Evolutionary conservation across 2,329 filamentous ascomycete genomes (phyloP).

Genomic region (Penicillium italicum): DNA sequence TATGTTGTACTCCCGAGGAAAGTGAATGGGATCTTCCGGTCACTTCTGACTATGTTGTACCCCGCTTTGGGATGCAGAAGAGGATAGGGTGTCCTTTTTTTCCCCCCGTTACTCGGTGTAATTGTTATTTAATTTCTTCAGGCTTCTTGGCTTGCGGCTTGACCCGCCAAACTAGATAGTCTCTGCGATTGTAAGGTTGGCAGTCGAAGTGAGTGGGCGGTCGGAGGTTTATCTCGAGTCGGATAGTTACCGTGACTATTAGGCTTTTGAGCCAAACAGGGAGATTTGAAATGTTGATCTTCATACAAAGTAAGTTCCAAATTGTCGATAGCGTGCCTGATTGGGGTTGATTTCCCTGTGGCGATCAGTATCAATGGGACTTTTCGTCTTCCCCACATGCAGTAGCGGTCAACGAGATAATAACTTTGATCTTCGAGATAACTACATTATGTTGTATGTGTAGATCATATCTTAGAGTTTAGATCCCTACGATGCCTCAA

Average conservation of each 20-base stretch:
- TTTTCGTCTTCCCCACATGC: conserved; percentile 2
- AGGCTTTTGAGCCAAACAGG: neutral
- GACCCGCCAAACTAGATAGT: neutral
- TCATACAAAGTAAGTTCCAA: neutral
- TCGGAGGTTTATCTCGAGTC: neutral
- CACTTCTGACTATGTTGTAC: neutral
- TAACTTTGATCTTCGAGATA: no score
- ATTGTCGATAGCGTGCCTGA: neutral
- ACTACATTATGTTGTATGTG: no score
- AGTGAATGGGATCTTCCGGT: neutral
- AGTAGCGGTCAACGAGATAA: neutral
- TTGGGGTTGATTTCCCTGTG: neutral
- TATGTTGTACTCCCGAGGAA: neutral
- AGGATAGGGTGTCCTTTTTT: neutral
- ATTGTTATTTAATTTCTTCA: neutral
- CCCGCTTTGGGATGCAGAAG: neutral
- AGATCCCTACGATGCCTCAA: neutral
- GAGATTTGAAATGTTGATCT: neutral
- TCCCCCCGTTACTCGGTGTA: no score
- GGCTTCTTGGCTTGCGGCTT: neutral
- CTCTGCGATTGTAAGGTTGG: neutral
- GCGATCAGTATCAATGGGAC: conserved; percentile 1
- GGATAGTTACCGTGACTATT: neutral
- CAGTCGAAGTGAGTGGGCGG: neutral
- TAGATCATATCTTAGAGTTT: no score